Conservation (phyloP, 805 yeast species). For the Dipodascus geniculatus region DNA sequence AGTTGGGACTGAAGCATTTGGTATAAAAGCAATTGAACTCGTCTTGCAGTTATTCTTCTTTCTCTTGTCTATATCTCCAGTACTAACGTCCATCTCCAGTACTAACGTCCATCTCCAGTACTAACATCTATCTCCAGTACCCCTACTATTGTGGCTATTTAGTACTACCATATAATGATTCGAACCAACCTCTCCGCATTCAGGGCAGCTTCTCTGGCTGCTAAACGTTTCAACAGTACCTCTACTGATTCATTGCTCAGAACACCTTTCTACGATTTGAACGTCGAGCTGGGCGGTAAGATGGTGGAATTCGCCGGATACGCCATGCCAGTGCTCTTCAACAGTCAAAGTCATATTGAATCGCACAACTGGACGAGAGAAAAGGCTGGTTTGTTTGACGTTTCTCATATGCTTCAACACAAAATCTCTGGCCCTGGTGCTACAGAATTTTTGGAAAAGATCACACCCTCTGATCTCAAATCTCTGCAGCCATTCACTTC, state of each 20-base stretch:
- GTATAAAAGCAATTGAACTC: neutral
- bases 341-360: conserved; percentile 76
- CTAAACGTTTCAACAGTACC: conserved; percentile 2
- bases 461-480: conserved; percentile 83
- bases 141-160: too few species aligned
- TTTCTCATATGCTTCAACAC: conserved; percentile 96
- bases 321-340: conserved; percentile 85
- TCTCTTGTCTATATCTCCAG: neutral
- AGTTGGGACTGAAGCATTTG: neutral
- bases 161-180: neutral
- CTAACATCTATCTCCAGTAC: neutral
- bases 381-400: conserved; percentile 87
- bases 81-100: neutral
- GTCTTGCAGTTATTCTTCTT: neutral
- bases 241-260: conserved; percentile 20
- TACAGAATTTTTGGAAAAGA: conserved; percentile 52
- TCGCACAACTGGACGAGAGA: conserved; percentile 91
- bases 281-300: conserved; percentile 67
- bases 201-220: neutral
- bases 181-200: neutral
- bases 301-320: conserved; percentile 97
- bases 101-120: neutral
- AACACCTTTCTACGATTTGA: conserved; percentile 78
- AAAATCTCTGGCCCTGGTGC: conserved; percentile 59
- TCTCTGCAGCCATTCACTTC: conserved; percentile 45